Percentiles rank a stretch among this genome's conserved stretches.
Evolutionary conservation across 306 rosid genomes (phyloP).

Genomic region (Albizia julibrissin): DNA sequence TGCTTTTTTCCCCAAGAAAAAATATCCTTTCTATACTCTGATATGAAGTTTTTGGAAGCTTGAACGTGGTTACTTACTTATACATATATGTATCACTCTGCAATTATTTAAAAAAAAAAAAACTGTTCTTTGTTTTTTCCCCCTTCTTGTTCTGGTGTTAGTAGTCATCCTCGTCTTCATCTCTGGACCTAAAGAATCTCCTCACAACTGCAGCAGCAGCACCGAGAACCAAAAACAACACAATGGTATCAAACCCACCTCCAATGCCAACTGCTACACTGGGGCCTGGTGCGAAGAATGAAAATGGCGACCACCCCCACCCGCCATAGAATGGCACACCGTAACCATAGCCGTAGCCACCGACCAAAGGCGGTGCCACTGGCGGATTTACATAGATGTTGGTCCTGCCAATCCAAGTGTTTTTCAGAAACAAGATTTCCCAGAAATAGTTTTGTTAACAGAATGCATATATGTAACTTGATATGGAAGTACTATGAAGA

Average conservation of each 20-base stretch:
- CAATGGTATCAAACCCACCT: conserved; percentile 77
- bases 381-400: conserved; percentile 85
- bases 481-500: too few relatives aligned
- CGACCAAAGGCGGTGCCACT: conserved; percentile 84
- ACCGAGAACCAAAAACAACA: conserved; percentile 70
- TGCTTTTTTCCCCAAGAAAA: background rate
- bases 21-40: background rate
- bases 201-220: conserved; percentile 79
- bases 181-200: conserved; percentile 63
- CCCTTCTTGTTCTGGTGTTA: background rate
- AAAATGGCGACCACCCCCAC: conserved; percentile 98
- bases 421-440: conserved; percentile 8
- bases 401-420: conserved; percentile 55
- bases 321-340: conserved; percentile 84
- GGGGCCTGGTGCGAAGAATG: conserved; percentile 93
- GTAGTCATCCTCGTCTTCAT: conserved; percentile 58
- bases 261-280: conserved; percentile 80
- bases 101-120: background rate
- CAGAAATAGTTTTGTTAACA: too few relatives aligned
- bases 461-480: background rate
- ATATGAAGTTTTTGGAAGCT: background rate
- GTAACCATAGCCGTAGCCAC: conserved; percentile 86
- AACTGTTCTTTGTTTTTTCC: background rate
- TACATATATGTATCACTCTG: background rate
- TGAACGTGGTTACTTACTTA: background rate